Conservation (phyloP, 1,139 yeast species). For the Suzukiozyma palmioleophila region DNA sequence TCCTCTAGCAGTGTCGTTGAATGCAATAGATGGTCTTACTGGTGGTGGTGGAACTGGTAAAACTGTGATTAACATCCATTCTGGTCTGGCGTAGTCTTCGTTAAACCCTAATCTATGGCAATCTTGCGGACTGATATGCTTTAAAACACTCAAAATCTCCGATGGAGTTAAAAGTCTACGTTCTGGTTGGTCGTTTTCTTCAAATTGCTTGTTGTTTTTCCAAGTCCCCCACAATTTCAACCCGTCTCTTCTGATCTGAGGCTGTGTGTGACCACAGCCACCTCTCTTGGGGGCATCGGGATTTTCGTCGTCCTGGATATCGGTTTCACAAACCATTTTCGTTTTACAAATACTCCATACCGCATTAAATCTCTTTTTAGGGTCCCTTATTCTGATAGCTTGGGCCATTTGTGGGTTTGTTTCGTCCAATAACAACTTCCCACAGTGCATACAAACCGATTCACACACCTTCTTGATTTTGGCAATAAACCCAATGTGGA, state of each 20-base stretch:
- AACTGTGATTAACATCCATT: constrained; percentile 96
- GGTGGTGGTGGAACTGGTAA: constrained; percentile 99
- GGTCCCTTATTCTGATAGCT: constrained; percentile 86
- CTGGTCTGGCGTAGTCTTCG: constrained; percentile 97
- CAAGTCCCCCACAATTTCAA: constrained; percentile 95
- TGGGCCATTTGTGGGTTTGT: constrained; percentile 81
- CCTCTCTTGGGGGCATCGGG: constrained; percentile 61
- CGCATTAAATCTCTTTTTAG: constrained; percentile 93
- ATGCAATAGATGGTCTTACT: constrained; percentile 96
- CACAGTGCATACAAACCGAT: constrained; percentile 98
- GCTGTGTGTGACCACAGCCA: constrained; percentile 98
- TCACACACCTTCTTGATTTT: constrained; percentile 94
- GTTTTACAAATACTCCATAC: constrained; percentile 92
- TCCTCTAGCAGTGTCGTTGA: constrained; percentile 97
- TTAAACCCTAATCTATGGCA: constrained; percentile 80
- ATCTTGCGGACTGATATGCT: constrained; percentile 85
- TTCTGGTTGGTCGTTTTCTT: constrained; percentile 88
- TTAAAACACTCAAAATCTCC: constrained; percentile 87
- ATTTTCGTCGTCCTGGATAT: constrained; percentile 56
- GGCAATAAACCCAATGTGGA: constrained; percentile 92
- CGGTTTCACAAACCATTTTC: constrained; percentile 94
- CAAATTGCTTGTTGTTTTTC: constrained; percentile 78
- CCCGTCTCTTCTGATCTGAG: constrained; percentile 94
- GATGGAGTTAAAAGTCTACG: constrained; percentile 83
- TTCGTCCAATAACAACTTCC: constrained; percentile 86